Evolutionary conservation across 2,329 filamentous ascomycete genomes (phyloP).

Genomic region (Aureobasidium vineae): DNA sequence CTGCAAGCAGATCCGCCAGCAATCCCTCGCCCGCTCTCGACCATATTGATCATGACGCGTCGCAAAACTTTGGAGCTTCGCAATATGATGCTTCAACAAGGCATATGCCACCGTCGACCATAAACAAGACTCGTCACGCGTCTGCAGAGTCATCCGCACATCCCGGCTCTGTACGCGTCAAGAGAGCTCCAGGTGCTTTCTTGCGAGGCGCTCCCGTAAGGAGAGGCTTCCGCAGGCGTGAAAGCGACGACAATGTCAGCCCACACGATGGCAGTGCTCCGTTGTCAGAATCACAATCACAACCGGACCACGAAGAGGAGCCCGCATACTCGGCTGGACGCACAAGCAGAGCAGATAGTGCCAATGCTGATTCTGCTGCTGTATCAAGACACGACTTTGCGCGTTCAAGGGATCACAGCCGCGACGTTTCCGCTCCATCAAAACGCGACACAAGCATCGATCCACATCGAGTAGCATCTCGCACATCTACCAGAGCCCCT

Average conservation of each 20-base stretch:
- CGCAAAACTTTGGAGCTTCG: constrained; percentile 10
- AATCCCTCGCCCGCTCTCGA: constrained; percentile 39
- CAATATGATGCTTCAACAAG: constrained; percentile 25
- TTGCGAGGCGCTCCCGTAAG: constrained; percentile 72
- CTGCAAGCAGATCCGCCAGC: constrained; percentile 34
- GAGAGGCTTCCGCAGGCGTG: constrained; percentile 63
- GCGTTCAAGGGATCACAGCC: constrained; percentile 30
- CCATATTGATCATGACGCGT: not conserved
- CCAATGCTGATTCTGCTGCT: constrained; percentile 34
- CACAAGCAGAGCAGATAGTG: constrained; percentile 36
- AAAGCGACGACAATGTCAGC: constrained; percentile 49
- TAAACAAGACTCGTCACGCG: constrained; percentile 49
- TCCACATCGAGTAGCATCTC: constrained; percentile 34
- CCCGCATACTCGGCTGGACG: constrained; percentile 24
- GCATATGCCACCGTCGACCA: constrained; percentile 43
- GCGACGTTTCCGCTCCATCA: constrained; percentile 33
- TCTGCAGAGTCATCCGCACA: constrained; percentile 62
- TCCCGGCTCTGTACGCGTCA: constrained; percentile 74
- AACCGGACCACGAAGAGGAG: constrained; percentile 1
- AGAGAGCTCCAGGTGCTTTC: constrained; percentile 74
- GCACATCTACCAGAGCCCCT: constrained; percentile 36
- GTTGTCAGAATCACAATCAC: constrained; percentile 2
- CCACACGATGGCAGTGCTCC: constrained; percentile 36
- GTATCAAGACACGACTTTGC: constrained; percentile 41
- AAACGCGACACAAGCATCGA: constrained; percentile 32